Base-by-base conservation (phyloP, 257 asterid species). In the Solanum lignicaule region DNA sequence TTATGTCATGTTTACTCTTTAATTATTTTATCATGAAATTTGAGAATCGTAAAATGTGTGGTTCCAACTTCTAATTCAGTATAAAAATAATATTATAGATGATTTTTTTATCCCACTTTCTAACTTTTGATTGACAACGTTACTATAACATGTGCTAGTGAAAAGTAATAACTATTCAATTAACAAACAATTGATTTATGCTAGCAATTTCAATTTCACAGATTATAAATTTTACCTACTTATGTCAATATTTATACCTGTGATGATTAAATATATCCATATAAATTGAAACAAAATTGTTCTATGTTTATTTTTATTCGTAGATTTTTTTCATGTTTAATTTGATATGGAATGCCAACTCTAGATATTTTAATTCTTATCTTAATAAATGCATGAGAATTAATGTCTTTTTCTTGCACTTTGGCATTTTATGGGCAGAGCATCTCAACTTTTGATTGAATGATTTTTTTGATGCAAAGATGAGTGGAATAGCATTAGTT, bases 401-500 rank as follows among this genome's bases (percentile, higher is more conserved):
- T 90, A 87, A 72, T 83, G 87, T 89, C 90, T 23, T 87, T 88
- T 84, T 79, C 84, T 79, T 27, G 66, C 88, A 55, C 89, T 90
- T 90, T 89, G 66, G 86, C 75, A 76, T 83, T 84, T 76, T 86
- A 66, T 52, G 89, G 68, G 88, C 20, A 87, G 88, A 87, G n/a
- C 83, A 83, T 78, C 65, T 58, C 38, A 86, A 41, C 81, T 60
- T 27, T 35, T 31, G 27, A 83, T 85, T 27, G 32, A 29, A 68
- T 66, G 58, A 65, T 84, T 68, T 86, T 89, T 85, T 90, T 85
- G 88, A 90, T 90, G 94, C 93, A 78, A 88, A 87, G 91, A 71
- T 95, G 94, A 92, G 93, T 93, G 90, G 94, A 86, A 90, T 84
- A 84, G 93, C 95, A 95, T 91, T 90, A 62, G 52, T 74, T 21